Base-by-base conservation (phyloP, 2,329 filamentous ascomycete species). In the Metarhizium guizhouense region DNA sequence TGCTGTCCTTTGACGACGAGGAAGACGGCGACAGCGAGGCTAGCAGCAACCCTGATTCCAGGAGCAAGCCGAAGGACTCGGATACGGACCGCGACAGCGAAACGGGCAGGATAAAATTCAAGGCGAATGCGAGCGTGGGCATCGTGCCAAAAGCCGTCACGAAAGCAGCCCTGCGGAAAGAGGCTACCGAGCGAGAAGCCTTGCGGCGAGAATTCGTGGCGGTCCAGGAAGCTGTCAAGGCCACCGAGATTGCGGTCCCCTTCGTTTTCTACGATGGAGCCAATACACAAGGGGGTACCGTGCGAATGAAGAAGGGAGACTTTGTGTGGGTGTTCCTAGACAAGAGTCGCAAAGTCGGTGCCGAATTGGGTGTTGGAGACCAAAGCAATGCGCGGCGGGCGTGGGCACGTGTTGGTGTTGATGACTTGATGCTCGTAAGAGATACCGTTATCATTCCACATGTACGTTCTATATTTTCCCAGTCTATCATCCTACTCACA, bases 211-310 rank as follows among this genome's bases (percentile, higher is more conserved):
- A 97, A 66, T 99, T 96, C 64, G 69, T 95, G 49, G 76, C 76
- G 10, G 81, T 93, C 57, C 94, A 96, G 68, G 90, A 95, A 59
- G 83, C 85, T 0, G 88, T 97, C 61, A 96, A 95, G 73, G 83
- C 84, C 20, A 92, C 91, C 8, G 92, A 96, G 66, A 88, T 99
- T 54, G 80, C 88, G 16, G 86, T 99, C 36, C 94, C 94, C 0
- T 99, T 97, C 70, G 90, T 97, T 3, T 97, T 97, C 68, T 97
- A 96, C 73, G 93, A 97, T 63, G 94, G 94, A 16, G 90, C 90
- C 25, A 93, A 95, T 68, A 87, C 88, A 11, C 88, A 92, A 0
- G 90, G 91, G 16, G 92, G 93, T 1, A 81, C 81, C 14, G 92
- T 93, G 51, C 85, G 86, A 57, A 82, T 97, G 52, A 95, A 91